phyloP scores from a whole-genome alignment of 140 eudicot species.

The Erigeron philadelphicus region DNA sequence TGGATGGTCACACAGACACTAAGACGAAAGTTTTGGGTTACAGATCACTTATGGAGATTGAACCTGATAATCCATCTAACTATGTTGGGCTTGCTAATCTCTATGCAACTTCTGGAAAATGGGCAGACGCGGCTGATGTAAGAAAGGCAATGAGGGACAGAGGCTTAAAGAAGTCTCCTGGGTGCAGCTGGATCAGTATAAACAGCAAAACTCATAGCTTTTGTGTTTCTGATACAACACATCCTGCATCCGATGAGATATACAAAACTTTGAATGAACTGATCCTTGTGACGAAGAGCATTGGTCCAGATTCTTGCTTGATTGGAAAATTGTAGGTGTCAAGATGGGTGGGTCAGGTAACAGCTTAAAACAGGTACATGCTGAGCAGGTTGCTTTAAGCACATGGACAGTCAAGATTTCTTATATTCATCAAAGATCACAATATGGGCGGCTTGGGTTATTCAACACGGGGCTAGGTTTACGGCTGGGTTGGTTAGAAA shows the following conservation, averaged over 20 bases:
- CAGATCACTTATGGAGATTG: conserved; percentile 44
- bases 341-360: too few relatives aligned
- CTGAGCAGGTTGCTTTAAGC: too few relatives aligned
- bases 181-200: conserved; percentile 66
- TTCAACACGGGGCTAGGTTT: too few relatives aligned
- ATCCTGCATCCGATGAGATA: conserved; percentile 38
- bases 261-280: conserved; percentile 43
- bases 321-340: too few relatives aligned
- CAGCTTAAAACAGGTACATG: too few relatives aligned
- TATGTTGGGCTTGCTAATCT: conserved; percentile 59
- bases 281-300: conserved; percentile 36
- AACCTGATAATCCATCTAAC: conserved; percentile 59
- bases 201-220: conserved; percentile 44
- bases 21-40: conserved; percentile 46
- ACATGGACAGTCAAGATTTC: too few relatives aligned
- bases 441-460: too few relatives aligned
- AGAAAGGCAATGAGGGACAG: conserved; percentile 47
- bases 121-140: conserved; percentile 55
- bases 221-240: conserved; percentile 47
- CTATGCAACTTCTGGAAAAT: conserved; percentile 44
- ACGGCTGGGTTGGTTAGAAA: too few relatives aligned
- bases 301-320: neutral
- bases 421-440: too few relatives aligned
- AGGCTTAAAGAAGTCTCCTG: conserved; percentile 50
- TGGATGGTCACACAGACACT: conserved; percentile 30